Evolutionary conservation across 2,329 filamentous ascomycete genomes (phyloP), one percentile per base, ranked within the genome.

Genomic region (Juglanconis sp.): DNA sequence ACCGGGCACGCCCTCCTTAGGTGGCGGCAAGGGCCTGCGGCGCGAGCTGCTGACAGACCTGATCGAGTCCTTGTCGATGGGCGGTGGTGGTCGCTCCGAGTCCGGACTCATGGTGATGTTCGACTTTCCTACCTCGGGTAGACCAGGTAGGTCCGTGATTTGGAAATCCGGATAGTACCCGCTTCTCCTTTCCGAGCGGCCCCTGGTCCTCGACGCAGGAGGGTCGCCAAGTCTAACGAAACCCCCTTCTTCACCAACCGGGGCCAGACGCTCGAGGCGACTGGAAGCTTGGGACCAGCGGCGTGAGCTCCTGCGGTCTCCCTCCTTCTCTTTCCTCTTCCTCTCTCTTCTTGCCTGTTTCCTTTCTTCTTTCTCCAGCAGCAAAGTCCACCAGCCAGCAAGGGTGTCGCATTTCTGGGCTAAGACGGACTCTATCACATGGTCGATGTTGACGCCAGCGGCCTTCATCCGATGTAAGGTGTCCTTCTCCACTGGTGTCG

Each of bases 381-480:
- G 77, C 34, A 99, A 76, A 3, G 91, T 90, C 95, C 95, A 99
- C 95, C 95, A 99, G 5, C 95, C 95, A 54, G 92, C 91, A 53
- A 99, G 78, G 5, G 89, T 84, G 74, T 99, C 94, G 70, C 95
- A 98, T 65, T 91, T 85, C 72, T 96, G 92, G 4, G 92, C 86
- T 40, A 96, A 75, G 3, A 99, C 95, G 68, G 95, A 96, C 71
- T 98, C 94, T 64, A 98, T 94, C 7, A 99, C 91, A 63, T 89
- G 84, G 71, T 99, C 95, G 61, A 96, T 95, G 69, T 98, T 91
- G 31, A 98, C 92, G 0, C 95, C 95, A 5, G 95, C 92, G 65
- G 90, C 91, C 61, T 91, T 89, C 93, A 99, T 97, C 31, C 95
- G 86, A 64, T 96, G 88, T 32, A 99, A 74, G 0, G 92, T 96